Evolutionary conservation across 192 early-diverging fungal species (phyloP).

Genomic region (Gryganskiella cystojenkinii): DNA sequence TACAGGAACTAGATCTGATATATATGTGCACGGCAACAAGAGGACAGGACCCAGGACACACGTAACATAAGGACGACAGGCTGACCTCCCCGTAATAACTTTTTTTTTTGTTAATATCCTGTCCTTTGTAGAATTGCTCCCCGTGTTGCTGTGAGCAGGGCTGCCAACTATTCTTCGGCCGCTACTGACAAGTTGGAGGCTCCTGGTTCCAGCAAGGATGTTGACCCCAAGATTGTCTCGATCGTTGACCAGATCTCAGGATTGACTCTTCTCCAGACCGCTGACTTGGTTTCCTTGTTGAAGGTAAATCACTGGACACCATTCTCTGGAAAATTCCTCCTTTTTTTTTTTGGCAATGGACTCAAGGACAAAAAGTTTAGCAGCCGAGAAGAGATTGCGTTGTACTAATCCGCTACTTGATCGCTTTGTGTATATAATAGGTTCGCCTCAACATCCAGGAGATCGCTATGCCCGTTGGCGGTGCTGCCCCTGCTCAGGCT

Average conservation of each 20-base stretch:
- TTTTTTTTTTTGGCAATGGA: not conserved
- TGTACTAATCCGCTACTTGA: not conserved
- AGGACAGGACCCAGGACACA: too few species aligned
- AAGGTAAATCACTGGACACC: conserved; percentile 69
- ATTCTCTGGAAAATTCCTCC: not conserved
- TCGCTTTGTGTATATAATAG: conserved; percentile 56
- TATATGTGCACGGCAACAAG: too few species aligned
- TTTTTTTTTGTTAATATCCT: not conserved
- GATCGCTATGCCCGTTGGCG: conserved; percentile 84
- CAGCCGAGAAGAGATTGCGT: conserved; percentile 28
- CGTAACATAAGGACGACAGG: too few species aligned
- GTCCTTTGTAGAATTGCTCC: conserved; percentile 28
- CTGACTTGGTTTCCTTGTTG: conserved; percentile 85
- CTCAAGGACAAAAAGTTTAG: too few species aligned
- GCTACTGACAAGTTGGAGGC: conserved; percentile 67
- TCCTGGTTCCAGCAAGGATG: conserved; percentile 65
- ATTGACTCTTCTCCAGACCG: conserved; percentile 94
- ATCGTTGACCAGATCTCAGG: conserved; percentile 94
- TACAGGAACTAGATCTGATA: conserved; percentile 2
- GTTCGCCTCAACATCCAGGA: conserved; percentile 92
- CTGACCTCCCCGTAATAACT: too few species aligned
- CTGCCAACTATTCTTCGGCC: conserved; percentile 44
- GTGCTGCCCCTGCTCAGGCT: conserved; percentile 69
- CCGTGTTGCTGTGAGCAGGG: conserved; percentile 46
- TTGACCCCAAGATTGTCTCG: conserved; percentile 76